phyloP scores from a whole-genome alignment of 331 rosid species.

The Malus hybrid region DNA sequence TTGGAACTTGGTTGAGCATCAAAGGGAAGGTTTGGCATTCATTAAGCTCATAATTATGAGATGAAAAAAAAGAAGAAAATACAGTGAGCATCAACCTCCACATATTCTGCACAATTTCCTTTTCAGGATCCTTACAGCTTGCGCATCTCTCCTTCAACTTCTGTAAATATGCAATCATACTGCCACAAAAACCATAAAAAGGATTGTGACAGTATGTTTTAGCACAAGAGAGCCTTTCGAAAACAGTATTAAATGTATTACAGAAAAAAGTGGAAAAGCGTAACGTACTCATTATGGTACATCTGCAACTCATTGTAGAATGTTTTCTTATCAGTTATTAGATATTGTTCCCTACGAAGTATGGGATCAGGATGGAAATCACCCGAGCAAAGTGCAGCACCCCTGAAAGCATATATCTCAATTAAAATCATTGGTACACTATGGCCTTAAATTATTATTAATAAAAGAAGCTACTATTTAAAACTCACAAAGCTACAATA shows the following conservation, averaged over 20 bases:
- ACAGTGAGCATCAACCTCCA: slow-evolving; percentile 52
- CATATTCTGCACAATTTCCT: slow-evolving; percentile 51
- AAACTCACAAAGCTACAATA: not conserved
- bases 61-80: not conserved
- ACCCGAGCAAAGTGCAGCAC: slow-evolving; percentile 77
- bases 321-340: slow-evolving; percentile 49
- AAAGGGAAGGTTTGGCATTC: not conserved
- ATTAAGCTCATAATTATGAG: not conserved
- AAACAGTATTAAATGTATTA: slow-evolving; percentile 1
- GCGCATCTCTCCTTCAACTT: slow-evolving; percentile 63
- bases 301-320: slow-evolving; percentile 53
- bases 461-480: slow-evolving; percentile 7
- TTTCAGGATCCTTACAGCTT: slow-evolving; percentile 67
- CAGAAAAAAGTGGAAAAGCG: not conserved
- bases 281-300: slow-evolving; percentile 78
- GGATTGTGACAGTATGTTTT: slow-evolving; percentile 4
- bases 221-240: slow-evolving; percentile 7
- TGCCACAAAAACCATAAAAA: slow-evolving; percentile 35
- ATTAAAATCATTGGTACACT: slow-evolving; percentile 17
- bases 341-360: slow-evolving; percentile 40
- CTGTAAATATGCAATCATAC: slow-evolving; percentile 63
- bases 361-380: slow-evolving; percentile 83
- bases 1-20: not conserved
- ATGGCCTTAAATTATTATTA: not conserved
- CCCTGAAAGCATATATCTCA: slow-evolving; percentile 54